Evolutionary conservation across 2,329 filamentous ascomycete species (phyloP), one percentile per base, ranked within the genome.

Genomic region (Sphaerulina musiva): DNA sequence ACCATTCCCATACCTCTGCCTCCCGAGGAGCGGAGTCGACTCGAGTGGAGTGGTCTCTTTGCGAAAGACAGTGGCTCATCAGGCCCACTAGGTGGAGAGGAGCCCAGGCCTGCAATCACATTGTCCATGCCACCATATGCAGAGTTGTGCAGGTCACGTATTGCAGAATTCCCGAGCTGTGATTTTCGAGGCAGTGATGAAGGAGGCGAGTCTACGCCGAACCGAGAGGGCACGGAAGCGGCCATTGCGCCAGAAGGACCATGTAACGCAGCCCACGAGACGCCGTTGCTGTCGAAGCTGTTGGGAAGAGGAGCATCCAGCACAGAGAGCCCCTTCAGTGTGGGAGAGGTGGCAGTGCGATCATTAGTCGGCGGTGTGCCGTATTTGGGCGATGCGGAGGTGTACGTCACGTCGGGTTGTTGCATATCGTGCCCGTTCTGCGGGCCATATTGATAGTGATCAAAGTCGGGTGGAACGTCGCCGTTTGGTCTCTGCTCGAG

Each of bases 281-380:
- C 88, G 47, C 91, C 92, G 66, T 96, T 93, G 64, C 90, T 95
- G 72, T 97, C 93, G 69, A 97, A 96, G 0, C 92, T 97, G 7
- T 91, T 89, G 1, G 93, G 93, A 7, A 97, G 80, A 12, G 89
- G 90, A 2, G 90, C 93, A 73, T 97, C 92, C 59, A 96, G 80
- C 11, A 95, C 88, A n/a, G 88, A 93, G n/a, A 95, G 85, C 50
- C 82, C 82, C 62, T 78, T 79, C 29, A 63, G 60, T 2, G 63
- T 61, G 0, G 91, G 89, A 11, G 91, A 95, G 49, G 93, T 80
- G 23, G 87, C 87, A 39, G 91, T 78, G n/a, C 87, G 83, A 55
- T 85, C 80, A 51, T 86, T 81, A 63, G 90, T 88, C 48, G 85
- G 82, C 7, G 92, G 91, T 11, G 92, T 96, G 60, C 91, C 92